A percentile compares a stretch with the other conserved stretches of the same genome.
Conservation (phyloP, 805 yeast genomes). For the Barnettozyma pratensis region DNA sequence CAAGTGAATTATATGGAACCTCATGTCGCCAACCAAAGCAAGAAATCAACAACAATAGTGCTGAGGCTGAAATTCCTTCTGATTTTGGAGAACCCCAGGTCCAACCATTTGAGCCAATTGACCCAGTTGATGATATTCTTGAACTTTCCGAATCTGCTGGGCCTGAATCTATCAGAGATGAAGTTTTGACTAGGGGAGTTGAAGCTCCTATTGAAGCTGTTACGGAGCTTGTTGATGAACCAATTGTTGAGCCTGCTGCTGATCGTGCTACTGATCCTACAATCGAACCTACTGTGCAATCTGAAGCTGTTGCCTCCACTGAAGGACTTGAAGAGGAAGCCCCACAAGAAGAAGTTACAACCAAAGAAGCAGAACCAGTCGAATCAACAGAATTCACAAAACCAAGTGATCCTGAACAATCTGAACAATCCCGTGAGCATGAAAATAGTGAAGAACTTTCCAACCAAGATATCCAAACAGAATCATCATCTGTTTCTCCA, state of each 20-base stretch:
- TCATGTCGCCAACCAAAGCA: no score
- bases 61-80: not conserved
- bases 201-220: no score
- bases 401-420: not conserved
- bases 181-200: no score
- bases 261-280: not conserved
- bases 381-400: not conserved
- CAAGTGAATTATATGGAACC: not conserved
- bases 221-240: not conserved
- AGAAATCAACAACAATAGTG: no score
- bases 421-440: not conserved
- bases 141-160: not conserved
- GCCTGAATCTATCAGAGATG: not conserved
- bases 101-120: slow-evolving; percentile 1
- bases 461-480: not conserved
- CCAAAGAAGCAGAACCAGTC: not conserved
- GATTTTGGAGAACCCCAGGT: not conserved
- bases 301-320: no score
- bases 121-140: slow-evolving; percentile 2
- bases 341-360: no score
- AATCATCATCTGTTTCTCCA: not conserved
- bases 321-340: no score
- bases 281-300: no score
- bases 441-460: not conserved
- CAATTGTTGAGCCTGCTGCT: not conserved